Evolutionary conservation across 208 protist genomes (phyloP), one percentile per base, ranked within the genome.

Genomic region (Naegleria fowleri): DNA sequence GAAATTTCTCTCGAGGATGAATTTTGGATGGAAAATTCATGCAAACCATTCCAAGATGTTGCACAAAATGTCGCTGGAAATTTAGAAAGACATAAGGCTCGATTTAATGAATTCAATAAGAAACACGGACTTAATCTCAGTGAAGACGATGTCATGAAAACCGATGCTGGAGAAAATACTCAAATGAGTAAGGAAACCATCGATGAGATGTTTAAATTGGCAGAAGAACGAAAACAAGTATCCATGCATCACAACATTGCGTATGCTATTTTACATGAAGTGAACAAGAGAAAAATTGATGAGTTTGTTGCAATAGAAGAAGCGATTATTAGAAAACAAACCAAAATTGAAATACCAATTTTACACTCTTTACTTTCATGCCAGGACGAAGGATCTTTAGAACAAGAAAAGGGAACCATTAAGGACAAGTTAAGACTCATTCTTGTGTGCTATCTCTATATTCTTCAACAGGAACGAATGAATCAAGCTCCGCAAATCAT

Each of bases 191-290:
- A 75, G 67, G 75, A 91, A 25, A 75, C 92, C 19, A 59, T 90
- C 25, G 83, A 88, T 9, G 38, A 86, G 13, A 86, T 96, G 22
- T 91, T 92, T 11, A 89, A 94, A 83, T 83, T 96, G 38, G 90
- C 86, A 75, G 92, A 94, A 86, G 93, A 93, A 86, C 96, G 96
- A 90, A 93, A 92, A 59, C 86, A 93, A 38, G 76, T 96, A 4
- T 94, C 96, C 86, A 91, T 95, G 91, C 95, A 97, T 90, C 94
- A 92, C 22, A 93, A 94, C 88, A 93, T 97, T 84, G 94, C 95
- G 19, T 95, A 94, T 7, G 92, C 91, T n/a, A 91, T 96, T 38
- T 91, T 95, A 48, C 83, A 93, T 29, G 36, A 88, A 58, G 95
- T 96, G 79, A 92, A 93, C 41, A 91, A 90, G 75, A 90, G 95